Evolutionary conservation across 2,329 filamentous ascomycete species (phyloP), one percentile per base, ranked within the genome.

Genomic region (Fusarium stilboides): DNA sequence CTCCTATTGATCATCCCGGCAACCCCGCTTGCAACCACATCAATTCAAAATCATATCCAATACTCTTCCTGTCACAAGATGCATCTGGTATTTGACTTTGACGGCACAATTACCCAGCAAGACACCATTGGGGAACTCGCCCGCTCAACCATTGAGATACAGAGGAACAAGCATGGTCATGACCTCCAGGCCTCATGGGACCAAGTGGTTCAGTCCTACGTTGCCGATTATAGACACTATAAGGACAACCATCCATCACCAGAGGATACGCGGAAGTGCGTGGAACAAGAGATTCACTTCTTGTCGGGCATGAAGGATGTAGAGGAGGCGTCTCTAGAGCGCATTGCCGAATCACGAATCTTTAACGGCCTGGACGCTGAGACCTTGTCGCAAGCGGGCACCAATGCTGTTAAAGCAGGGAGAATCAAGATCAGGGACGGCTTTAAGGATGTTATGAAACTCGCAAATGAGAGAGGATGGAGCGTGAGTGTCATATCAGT

Each of bases 31-130:
- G 43, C 26, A 42, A 52, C 55, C 24, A 50, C 34, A 24, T 37
- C 39, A 40, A n/a, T 34, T 50, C 47, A 36, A 43, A 28, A 50
- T 36, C 36, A 33, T 6, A 34, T 53, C 28, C 40, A 28, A 12
- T 40, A 39, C 13, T 26, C 24, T 31, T 54, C 42, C 26, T 66
- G 56, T 13, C 46, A 42, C 58, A 53, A 53, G 19, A 80, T 85
- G 81, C 80, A 81, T 65, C 78, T 89, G 40, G 75, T 89, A 36
- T 80, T 89, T 20, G 87, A 89, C 72, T 89, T 89, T 74, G 87
- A 89, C 76, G 85, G 86, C 62, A 89, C 87, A 17, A 87, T 89
- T 68, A 88, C 87, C 19, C 77, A 79, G 14, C 62, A 81, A 31
- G 87, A 89, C 77, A 88, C 86, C 40, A 85, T 88, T 40, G 75